Conservation (phyloP, 768 basidiomycete species). For the Trametes punicea region DNA sequence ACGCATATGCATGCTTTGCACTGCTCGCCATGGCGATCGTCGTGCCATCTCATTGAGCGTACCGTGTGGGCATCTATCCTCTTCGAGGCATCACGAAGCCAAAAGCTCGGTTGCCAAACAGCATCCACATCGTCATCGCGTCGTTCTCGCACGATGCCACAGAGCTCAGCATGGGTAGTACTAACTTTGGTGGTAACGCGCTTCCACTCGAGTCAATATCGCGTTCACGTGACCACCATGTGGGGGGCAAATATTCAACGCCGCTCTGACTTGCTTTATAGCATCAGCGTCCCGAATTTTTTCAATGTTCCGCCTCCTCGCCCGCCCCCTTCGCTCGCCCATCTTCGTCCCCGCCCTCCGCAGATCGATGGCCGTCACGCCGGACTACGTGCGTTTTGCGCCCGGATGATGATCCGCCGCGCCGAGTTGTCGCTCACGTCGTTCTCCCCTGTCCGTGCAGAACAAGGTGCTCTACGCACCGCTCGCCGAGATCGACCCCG, state of each 20-base stretch:
- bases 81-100: not conserved
- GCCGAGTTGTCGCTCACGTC: not conserved
- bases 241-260: slow-evolving; percentile 1
- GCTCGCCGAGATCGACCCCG: slow-evolving; percentile 88
- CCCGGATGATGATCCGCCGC: not conserved
- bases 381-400: slow-evolving; percentile 52
- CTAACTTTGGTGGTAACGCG: not conserved
- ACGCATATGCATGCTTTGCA: not conserved
- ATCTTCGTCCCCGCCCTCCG: slow-evolving; percentile 20
- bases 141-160: not conserved
- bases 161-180: too few relatives aligned
- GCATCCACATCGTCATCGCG: not conserved
- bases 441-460: slow-evolving; percentile 44
- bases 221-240: slow-evolving; percentile 15
- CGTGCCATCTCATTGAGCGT: not conserved
- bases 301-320: slow-evolving; percentile 33
- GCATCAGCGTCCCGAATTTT: slow-evolving; percentile 21
- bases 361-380: slow-evolving; percentile 62
- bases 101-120: not conserved
- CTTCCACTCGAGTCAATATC: slow-evolving; percentile 11
- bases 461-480: slow-evolving; percentile 90
- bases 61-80: not conserved
- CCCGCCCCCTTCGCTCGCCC: slow-evolving; percentile 30
- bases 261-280: slow-evolving; percentile 18
- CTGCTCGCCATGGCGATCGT: not conserved